Percentiles rank a stretch among this genome's conserved stretches.
Conservation (phyloP, 441 rosid species). For the Viola pubescens region DNA sequence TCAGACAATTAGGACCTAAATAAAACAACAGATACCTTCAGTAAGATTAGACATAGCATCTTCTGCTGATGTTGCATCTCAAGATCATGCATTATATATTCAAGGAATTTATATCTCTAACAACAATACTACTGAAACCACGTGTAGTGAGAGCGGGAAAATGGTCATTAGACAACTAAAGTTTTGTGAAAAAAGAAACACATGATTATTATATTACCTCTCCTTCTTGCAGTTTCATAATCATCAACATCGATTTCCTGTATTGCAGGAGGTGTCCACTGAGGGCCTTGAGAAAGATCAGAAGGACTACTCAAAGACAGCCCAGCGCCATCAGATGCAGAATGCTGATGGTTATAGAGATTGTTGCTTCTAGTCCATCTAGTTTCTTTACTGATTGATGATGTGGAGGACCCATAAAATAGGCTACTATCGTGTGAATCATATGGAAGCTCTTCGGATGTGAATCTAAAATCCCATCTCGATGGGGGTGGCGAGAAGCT, state of each 20-base stretch:
- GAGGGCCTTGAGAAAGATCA: constrained; percentile 41
- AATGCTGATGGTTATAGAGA: constrained; percentile 23
- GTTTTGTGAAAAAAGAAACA: not conserved
- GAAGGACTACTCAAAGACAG: constrained; percentile 25
- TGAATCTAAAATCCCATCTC: constrained; percentile 43
- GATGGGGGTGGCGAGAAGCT: constrained; percentile 54
- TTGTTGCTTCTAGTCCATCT: constrained; percentile 31
- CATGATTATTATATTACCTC: constrained; percentile 24
- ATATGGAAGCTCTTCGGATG: constrained; percentile 33
- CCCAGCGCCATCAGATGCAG: constrained; percentile 33
- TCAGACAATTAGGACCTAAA: too few relatives aligned
- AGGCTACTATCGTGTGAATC: constrained; percentile 27
- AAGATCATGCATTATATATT: too few relatives aligned
- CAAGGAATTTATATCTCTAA: too few relatives aligned
- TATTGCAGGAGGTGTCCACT: constrained; percentile 49
- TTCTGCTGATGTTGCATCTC: too few relatives aligned
- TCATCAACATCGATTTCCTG: constrained; percentile 38
- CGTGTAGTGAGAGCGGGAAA: too few relatives aligned
- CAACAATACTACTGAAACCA: too few relatives aligned
- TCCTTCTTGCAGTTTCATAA: constrained; percentile 24
- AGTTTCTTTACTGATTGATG: constrained; percentile 48
- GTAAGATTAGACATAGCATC: too few relatives aligned
- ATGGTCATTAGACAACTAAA: not conserved
- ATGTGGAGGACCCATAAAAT: constrained; percentile 44
- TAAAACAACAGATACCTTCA: too few relatives aligned